These are phyloP conservation scores for Pseudomassariella vexata DNA, from an alignment of 2,329 filamentous ascomycete species.

Conservation along the genomic window DNA sequence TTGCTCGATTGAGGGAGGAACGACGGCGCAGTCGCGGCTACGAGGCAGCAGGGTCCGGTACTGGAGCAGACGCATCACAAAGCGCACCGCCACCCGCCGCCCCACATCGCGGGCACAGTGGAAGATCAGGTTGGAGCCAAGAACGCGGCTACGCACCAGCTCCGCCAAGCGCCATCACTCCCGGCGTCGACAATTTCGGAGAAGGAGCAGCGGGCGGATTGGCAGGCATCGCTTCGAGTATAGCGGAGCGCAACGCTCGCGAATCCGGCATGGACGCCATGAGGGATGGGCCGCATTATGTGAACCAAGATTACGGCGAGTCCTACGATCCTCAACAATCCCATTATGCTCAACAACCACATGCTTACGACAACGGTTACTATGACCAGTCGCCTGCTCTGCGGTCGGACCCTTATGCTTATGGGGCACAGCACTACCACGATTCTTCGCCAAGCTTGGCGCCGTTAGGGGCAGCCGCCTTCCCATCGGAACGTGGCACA, in stretches of 20 bases:
- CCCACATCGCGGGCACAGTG: conserved; percentile 13
- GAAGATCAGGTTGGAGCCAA: conserved; percentile 16
- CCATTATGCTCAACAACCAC: conserved; percentile 13
- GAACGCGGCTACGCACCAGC: too few species aligned
- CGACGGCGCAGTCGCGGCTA: conserved; percentile 24
- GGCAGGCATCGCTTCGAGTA: conserved; percentile 59
- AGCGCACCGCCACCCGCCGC: conserved; percentile 23
- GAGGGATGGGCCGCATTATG: conserved; percentile 27
- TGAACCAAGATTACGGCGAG: conserved; percentile 11
- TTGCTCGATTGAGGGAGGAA: conserved; percentile 26
- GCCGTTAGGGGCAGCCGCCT: conserved; percentile 27
- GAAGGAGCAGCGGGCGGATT: conserved; percentile 59
- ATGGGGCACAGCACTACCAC: conserved; percentile 15
- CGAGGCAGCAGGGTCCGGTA: conserved; percentile 12
- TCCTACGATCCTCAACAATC: conserved; percentile 5
- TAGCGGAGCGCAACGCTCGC: conserved; percentile 59
- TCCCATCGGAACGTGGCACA: conserved; percentile 28
- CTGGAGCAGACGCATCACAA: conserved; percentile 14
- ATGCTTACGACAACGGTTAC: conserved; percentile 11
- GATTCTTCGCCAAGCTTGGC: conserved; percentile 37
- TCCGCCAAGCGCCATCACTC: conserved; percentile 42
- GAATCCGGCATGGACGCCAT: conserved; percentile 61
- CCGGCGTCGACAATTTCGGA: conserved; percentile 63
- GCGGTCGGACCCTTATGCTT: conserved; percentile 10
- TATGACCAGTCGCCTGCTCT: conserved; percentile 10